A percentile compares a stretch with the other conserved stretches of the same genome.
phyloP scores from a whole-genome alignment of 768 basidiomycete species.

The Lyophyllum decastes region DNA sequence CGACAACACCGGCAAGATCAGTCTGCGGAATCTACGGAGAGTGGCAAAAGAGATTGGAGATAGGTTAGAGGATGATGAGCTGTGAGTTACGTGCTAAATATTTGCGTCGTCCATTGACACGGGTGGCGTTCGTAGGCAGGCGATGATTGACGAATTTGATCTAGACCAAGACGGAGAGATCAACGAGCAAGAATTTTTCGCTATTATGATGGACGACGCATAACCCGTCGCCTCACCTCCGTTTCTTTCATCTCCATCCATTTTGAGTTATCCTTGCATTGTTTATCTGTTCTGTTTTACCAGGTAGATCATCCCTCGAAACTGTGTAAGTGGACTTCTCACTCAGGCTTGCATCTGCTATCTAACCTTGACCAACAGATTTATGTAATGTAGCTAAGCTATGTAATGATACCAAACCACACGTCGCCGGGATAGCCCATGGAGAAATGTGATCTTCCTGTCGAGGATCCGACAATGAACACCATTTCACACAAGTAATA shows the following conservation, averaged over 20 bases:
- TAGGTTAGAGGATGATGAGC: conserved; percentile 90
- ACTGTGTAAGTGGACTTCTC: conserved; percentile 8
- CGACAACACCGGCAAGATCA: conserved; percentile 93
- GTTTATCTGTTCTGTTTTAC: background rate
- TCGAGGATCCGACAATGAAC: too few relatives aligned
- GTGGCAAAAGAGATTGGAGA: conserved; percentile 98
- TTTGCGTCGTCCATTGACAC: background rate
- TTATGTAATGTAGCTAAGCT: conserved; percentile 9
- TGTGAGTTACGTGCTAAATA: conserved; percentile 59
- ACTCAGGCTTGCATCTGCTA: background rate
- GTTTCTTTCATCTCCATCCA: conserved; percentile 3
- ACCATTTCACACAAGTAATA: too few relatives aligned
- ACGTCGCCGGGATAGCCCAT: background rate
- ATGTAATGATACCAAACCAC: conserved; percentile 10
- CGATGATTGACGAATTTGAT: conserved; percentile 99
- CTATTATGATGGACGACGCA: conserved; percentile 95
- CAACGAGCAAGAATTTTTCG: conserved; percentile 93
- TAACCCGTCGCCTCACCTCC: conserved; percentile 30
- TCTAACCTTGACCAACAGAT: conserved; percentile 6
- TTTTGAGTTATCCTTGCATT: background rate
- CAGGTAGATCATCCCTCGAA: conserved; percentile 6
- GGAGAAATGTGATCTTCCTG: too few relatives aligned
- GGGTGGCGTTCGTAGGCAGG: conserved; percentile 63
- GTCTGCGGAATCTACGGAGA: conserved; percentile 82
- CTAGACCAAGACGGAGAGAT: conserved; percentile 98